Conservation (phyloP, 306 rosid species). For the Senna tora region DNA sequence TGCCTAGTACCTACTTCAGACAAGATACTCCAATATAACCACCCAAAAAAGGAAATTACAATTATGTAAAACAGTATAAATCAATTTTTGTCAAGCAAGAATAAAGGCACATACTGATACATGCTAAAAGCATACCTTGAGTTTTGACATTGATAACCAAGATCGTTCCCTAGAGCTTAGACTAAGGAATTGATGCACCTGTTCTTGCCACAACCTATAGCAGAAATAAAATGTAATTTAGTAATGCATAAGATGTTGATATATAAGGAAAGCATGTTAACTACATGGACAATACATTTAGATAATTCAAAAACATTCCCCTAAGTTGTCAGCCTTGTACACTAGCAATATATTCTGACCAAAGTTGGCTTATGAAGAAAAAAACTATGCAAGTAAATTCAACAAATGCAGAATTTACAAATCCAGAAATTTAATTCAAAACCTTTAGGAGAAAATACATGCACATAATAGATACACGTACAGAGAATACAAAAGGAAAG, state of each 20-base stretch:
- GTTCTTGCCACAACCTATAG: conserved; percentile 78
- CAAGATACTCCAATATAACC: conserved; percentile 8
- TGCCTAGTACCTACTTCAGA: not conserved
- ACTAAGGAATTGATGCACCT: conserved; percentile 54
- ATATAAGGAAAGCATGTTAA: conserved; percentile 21
- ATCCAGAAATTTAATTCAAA: conserved; percentile 33
- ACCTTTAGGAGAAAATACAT: not conserved
- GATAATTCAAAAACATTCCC: conserved; percentile 11
- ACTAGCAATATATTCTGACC: conserved; percentile 34
- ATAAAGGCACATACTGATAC: conserved; percentile 11
- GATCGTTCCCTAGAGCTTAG: conserved; percentile 51
- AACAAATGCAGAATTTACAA: conserved; percentile 12
- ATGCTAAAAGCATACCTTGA: conserved; percentile 61
- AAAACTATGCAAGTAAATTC: not conserved
- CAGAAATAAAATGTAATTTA: conserved; percentile 36
- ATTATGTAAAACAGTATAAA: conserved; percentile 18
- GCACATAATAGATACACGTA: not conserved
- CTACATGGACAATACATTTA: not conserved
- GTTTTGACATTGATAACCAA: conserved; percentile 63
- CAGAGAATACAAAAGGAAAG: conserved; percentile 23
- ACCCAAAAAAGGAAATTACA: conserved; percentile 11
- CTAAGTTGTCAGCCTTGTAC: conserved; percentile 6
- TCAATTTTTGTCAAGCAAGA: conserved; percentile 25
- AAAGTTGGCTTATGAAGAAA: conserved; percentile 10
- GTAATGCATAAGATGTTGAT: not conserved